These are phyloP conservation scores for Fusarium sp. DNA, from an alignment of 2,329 filamentous ascomycete species.

Conservation along the genomic window DNA sequence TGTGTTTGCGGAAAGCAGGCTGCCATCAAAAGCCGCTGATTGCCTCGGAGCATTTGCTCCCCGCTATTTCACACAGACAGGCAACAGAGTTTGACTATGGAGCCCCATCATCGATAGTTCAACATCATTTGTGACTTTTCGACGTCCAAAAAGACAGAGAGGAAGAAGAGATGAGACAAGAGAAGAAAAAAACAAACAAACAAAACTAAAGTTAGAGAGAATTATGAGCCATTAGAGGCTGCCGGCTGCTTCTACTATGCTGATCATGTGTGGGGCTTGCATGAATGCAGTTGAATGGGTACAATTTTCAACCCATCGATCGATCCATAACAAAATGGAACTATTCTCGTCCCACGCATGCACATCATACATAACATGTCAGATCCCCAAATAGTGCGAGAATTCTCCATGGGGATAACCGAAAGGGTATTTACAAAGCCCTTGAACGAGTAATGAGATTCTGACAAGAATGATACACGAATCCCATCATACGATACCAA, in stretches of 20 bases:
- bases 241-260: background rate
- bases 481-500: background rate
- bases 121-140: background rate
- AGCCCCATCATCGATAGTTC: too few species aligned
- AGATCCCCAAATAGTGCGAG: rapidly evolving
- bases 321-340: background rate
- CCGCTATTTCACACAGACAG: background rate
- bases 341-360: background rate
- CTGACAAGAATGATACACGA: background rate
- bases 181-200: background rate
- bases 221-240: background rate
- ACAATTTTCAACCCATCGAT: background rate
- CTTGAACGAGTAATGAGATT: background rate
- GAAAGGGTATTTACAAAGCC: rapidly evolving
- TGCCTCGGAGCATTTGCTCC: background rate
- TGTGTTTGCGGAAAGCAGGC: background rate
- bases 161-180: background rate
- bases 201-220: too few species aligned
- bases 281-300: background rate
- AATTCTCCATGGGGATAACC: background rate
- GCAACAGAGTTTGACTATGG: background rate
- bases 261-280: background rate
- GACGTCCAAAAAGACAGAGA: rapidly evolving
- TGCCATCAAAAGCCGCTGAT: background rate
- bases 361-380: background rate